Conservation (phyloP, 2,329 filamentous ascomycete species). For the Fusarium tanahbumbuense region DNA sequence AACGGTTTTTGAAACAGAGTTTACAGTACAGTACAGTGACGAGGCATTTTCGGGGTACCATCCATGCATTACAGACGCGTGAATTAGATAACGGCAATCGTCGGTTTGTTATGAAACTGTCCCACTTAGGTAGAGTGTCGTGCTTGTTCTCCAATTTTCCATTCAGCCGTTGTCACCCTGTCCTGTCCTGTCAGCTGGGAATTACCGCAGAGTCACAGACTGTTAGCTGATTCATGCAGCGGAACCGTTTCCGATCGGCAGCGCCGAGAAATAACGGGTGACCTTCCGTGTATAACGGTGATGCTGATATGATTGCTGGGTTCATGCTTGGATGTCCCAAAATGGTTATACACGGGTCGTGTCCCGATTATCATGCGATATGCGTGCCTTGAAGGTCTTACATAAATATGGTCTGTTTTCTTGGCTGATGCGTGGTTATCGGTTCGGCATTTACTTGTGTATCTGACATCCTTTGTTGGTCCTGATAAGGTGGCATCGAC, state of each 20-base stretch:
- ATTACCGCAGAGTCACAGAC: neutral
- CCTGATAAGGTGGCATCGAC: too few relatives aligned
- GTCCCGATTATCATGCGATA: constrained; percentile 2
- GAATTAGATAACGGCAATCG: too few relatives aligned
- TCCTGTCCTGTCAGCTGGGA: neutral
- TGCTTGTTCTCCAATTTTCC: neutral
- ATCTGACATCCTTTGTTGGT: too few relatives aligned
- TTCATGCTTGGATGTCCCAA: constrained; percentile 11
- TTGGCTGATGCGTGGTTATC: neutral
- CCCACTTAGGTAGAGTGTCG: neutral
- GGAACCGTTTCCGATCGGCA: constrained; percentile 18
- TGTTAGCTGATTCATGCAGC: neutral
- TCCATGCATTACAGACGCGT: too few relatives aligned
- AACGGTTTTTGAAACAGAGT: neutral
- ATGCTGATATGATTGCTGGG: neutral
- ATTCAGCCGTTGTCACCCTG: neutral
- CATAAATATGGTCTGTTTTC: neutral
- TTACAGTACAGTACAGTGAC: neutral
- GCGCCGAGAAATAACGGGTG: constrained; percentile 6
- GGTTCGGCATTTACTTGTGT: too few relatives aligned
- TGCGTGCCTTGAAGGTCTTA: neutral
- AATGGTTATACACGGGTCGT: neutral
- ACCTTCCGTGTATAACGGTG: neutral
- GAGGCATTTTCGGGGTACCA: neutral
- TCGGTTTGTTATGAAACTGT: neutral